Evolutionary conservation across 805 yeast species (phyloP).

Genomic region (Pichia thaimueangensis): DNA sequence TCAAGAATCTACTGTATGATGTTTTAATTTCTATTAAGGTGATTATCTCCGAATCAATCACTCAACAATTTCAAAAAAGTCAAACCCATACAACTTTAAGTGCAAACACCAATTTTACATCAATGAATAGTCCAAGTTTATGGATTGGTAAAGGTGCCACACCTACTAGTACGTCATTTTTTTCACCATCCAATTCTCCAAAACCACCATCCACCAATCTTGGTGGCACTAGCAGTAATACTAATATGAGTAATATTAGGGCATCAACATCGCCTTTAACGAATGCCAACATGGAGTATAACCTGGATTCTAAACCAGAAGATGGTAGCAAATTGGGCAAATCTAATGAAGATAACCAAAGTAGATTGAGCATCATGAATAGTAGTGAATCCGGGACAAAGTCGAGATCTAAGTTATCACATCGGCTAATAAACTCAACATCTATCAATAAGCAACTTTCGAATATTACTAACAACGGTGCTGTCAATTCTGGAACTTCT

Average conservation of each 20-base stretch:
- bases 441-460: too few relatives aligned
- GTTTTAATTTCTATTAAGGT: conserved; percentile 47
- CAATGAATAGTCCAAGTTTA: background rate
- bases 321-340: too few relatives aligned
- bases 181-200: conserved; percentile 21
- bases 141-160: conserved; percentile 17
- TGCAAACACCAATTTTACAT: background rate
- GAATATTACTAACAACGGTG: conserved; percentile 8
- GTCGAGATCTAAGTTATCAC: too few relatives aligned
- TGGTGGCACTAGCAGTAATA: background rate
- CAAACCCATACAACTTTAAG: background rate
- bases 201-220: background rate
- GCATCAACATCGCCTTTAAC: background rate
- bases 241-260: background rate
- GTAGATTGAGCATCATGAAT: too few relatives aligned
- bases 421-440: too few relatives aligned
- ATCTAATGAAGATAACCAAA: too few relatives aligned
- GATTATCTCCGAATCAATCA: conserved; percentile 26
- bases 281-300: too few relatives aligned
- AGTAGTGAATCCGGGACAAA: too few relatives aligned
- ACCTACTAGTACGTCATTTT: conserved; percentile 17
- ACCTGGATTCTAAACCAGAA: too few relatives aligned
- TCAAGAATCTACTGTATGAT: conserved; percentile 54
- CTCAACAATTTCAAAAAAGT: conserved; percentile 13
- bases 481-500: background rate